Evolutionary conservation across 1,139 yeast species (phyloP).

Genomic region (Candida buenavistaensis): DNA sequence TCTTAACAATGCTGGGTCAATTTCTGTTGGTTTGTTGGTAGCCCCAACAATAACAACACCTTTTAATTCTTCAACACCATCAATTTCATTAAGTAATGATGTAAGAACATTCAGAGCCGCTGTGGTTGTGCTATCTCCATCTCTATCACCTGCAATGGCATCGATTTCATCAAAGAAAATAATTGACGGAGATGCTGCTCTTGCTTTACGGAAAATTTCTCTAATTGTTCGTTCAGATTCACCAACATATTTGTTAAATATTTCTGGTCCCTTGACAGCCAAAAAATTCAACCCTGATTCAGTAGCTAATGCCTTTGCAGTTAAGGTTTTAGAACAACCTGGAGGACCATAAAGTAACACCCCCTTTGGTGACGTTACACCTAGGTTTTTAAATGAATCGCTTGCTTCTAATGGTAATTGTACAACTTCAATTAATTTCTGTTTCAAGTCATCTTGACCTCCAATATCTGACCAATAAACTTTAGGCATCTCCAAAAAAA

Average conservation of each 20-base stretch:
- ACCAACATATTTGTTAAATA: constrained; percentile 91
- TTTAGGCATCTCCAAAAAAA: constrained; percentile 89
- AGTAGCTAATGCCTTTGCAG: constrained; percentile 93
- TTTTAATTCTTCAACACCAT: constrained; percentile 90
- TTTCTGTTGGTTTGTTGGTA: constrained; percentile 89
- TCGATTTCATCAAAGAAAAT: constrained; percentile 95
- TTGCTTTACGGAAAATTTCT: constrained; percentile 86
- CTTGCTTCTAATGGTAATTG: constrained; percentile 88
- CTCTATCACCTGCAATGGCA: constrained; percentile 79
- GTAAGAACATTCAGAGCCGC: constrained; percentile 88
- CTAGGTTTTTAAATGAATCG: constrained; percentile 70
- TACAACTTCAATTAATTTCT: constrained; percentile 81
- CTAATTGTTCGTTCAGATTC: constrained; percentile 89
- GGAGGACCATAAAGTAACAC: constrained; percentile 93
- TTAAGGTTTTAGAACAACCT: constrained; percentile 91
- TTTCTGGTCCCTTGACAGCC: constrained; percentile 95
- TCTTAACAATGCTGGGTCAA: constrained; percentile 86
- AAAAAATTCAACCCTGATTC: constrained; percentile 90
- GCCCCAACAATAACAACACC: constrained; percentile 95
- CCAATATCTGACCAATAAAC: constrained; percentile 95
- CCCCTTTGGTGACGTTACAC: constrained; percentile 90
- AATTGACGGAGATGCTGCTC: constrained; percentile 91
- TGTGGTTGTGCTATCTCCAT: constrained; percentile 55
- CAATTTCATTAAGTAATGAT: constrained; percentile 87
- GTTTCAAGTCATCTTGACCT: constrained; percentile 83